Evolutionary conservation across 129 eudicot genomes (phyloP), one percentile per base, ranked within the genome.

Genomic region (Escallonia herrerae): DNA sequence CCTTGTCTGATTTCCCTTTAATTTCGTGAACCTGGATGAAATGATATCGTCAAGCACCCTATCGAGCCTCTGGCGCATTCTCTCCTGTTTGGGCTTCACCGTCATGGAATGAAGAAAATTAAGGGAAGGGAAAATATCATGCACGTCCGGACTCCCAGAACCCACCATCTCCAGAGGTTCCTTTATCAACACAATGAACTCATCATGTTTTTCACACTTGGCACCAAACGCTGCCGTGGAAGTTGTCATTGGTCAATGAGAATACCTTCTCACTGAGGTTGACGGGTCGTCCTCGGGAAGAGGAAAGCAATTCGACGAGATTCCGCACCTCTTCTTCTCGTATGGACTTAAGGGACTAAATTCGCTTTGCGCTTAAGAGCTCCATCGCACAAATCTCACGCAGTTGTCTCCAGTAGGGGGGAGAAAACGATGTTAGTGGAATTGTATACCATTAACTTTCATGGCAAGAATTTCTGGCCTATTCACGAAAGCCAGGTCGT

Each of bases 161-260:
- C 41, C 54, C n/a, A 43, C 15, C 43, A n/a, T 45, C 5, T 52
- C 22, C 22, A 62, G 33, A 22, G 33, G 33, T 62, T 62, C 54
- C 37, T 62, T 45, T 43, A 62, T 43, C 54, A 62, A 14, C 9
- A 43, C 3, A 62, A 62, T 44, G 8, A 62, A 62, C 8, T 62
- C 42, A 4, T 22, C 55, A 41, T 62, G 67, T 14, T 62, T 52
- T 42, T 45, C 33, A 54, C 67, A 62, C 67, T 45, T 62, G 4
- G 22, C 14, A 44, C 67, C 67, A 62, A 62, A 62, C 46, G 67
- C 67, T 62, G 67, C 67, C 15, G 54, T 62, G 15, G 67, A 45
- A 48, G 33, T 42, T 45, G 46, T 40, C 38, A 38, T 45, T 62
- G 13, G 67, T 62, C 67, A 62, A 43, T 8, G 67, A 62, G 42